Evolutionary conservation across 441 rosid species (phyloP).

Genomic region (Pelargonium myrrhifolium): DNA sequence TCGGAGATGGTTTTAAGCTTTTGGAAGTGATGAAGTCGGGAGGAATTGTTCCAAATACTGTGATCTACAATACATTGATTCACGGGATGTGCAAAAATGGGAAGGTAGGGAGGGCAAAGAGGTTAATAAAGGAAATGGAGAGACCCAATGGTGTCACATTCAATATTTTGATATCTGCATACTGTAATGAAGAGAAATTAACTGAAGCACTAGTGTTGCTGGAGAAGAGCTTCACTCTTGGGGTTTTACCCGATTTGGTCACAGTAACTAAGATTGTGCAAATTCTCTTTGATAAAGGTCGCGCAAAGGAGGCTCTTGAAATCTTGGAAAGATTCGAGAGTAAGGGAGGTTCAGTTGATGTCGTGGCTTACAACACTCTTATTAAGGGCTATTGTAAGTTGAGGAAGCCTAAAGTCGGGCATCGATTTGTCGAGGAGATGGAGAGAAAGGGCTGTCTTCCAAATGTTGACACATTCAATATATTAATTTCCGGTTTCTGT

Average conservation of each 20-base stretch:
- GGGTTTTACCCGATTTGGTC: slow-evolving; percentile 58
- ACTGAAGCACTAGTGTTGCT: slow-evolving; percentile 64
- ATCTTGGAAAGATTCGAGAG: slow-evolving; percentile 60
- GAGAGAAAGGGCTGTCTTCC: slow-evolving; percentile 76
- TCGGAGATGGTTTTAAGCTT: slow-evolving; percentile 73
- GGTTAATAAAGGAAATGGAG: slow-evolving; percentile 64
- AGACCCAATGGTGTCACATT: slow-evolving; percentile 66
- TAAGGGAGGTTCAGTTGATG: slow-evolving; percentile 55
- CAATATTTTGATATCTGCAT: slow-evolving; percentile 65
- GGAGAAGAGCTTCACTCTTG: slow-evolving; percentile 60
- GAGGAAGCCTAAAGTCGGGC: slow-evolving; percentile 55
- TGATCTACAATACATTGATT: slow-evolving; percentile 67
- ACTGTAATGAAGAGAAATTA: slow-evolving; percentile 57
- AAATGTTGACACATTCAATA: slow-evolving; percentile 58
- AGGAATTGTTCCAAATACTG: slow-evolving; percentile 42
- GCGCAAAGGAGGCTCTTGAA: slow-evolving; percentile 61
- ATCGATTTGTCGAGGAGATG: slow-evolving; percentile 57
- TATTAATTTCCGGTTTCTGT: slow-evolving; percentile 57
- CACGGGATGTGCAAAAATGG: slow-evolving; percentile 63
- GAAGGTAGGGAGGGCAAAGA: slow-evolving; percentile 78
- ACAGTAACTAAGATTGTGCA: slow-evolving; percentile 63
- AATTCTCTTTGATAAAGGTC: slow-evolving; percentile 53
- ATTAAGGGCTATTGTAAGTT: slow-evolving; percentile 55
- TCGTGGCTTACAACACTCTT: slow-evolving; percentile 62
- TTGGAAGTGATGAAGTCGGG: slow-evolving; percentile 58